Conservation (phyloP, 495 filamentous ascomycete genomes). For the Filosporella fistucella region DNA sequence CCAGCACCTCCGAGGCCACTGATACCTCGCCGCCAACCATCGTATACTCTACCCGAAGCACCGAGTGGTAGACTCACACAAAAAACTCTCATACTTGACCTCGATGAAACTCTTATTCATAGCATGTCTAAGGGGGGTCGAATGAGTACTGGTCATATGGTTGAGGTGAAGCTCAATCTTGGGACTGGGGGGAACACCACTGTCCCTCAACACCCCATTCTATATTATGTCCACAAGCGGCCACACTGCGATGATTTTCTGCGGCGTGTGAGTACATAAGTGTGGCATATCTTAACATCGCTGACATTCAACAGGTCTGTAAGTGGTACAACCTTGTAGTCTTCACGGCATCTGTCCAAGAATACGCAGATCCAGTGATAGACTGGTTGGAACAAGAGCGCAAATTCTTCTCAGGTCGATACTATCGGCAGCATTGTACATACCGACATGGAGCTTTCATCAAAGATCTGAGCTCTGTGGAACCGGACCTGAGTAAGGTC, state of each 20-base stretch:
- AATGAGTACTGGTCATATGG: conserved; percentile 97
- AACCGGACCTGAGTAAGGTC: conserved; percentile 92
- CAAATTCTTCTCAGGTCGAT: conserved; percentile 88
- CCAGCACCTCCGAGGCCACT: conserved; percentile 86
- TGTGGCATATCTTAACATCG: conserved; percentile 6
- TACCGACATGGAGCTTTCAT: conserved; percentile 93
- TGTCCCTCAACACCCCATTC: conserved; percentile 88
- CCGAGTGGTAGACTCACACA: conserved; percentile 47
- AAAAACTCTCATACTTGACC: conserved; percentile 92
- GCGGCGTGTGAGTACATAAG: conserved; percentile 68
- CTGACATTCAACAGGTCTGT: conserved; percentile 49
- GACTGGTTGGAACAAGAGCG: conserved; percentile 97
- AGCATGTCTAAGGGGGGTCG: conserved; percentile 93
- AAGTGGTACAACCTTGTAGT: conserved; percentile 99
- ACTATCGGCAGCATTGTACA: conserved; percentile 95
- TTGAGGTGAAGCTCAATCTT: conserved; percentile 85
- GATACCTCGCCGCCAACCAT: conserved; percentile 79
- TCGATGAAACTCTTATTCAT: conserved; percentile 97
- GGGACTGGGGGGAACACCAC: conserved; percentile 57
- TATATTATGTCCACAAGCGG: conserved; percentile 98
- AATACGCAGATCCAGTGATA: conserved; percentile 98
- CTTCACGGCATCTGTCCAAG: conserved; percentile 96
- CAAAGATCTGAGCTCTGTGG: conserved; percentile 93
- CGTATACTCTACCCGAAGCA: conserved; percentile 53
- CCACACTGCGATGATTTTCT: conserved; percentile 97